A percentile compares a stretch with the other conserved stretches of the same genome.
Conservation (phyloP, 768 basidiomycete species). For the Hypholoma sublateritium region DNA sequence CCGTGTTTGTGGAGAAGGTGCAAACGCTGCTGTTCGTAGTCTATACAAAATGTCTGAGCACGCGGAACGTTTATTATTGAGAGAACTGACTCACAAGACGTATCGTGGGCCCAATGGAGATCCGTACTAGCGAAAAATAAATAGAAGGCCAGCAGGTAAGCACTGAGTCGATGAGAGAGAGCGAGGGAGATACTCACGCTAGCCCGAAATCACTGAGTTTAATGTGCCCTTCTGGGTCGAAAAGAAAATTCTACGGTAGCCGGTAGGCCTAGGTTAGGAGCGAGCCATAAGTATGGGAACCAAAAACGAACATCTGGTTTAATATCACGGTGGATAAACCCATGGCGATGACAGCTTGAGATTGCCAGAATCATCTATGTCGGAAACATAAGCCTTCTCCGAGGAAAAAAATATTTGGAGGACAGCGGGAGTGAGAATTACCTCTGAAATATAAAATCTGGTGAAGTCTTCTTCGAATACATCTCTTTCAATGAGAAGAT, state of each 20-base stretch:
- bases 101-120: constrained; percentile 97
- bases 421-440: constrained; percentile 26
- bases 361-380: constrained; percentile 89
- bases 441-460: constrained; percentile 94
- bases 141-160: constrained; percentile 14
- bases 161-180: constrained; percentile 8
- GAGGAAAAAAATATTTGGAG: constrained; percentile 12
- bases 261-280: constrained; percentile 13
- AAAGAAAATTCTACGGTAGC: constrained; percentile 81
- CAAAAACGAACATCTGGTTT: constrained; percentile 77
- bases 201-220: constrained; percentile 95
- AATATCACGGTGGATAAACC: constrained; percentile 98
- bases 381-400: constrained; percentile 16
- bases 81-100: constrained; percentile 59
- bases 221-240: constrained; percentile 92
- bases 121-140: constrained; percentile 58
- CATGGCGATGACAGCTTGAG: constrained; percentile 89
- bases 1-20: constrained; percentile 91
- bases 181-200: constrained; percentile 62
- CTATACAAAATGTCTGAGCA: constrained; percentile 37
- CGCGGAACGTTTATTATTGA: constrained; percentile 13
- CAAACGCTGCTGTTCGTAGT: constrained; percentile 92
- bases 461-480: constrained; percentile 90
- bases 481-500: constrained; percentile 90
- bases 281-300: constrained; percentile 13